Evolutionary conservation across 2,329 filamentous ascomycete genomes (phyloP).

Genomic region (Pseudocercospora macadamiae): DNA sequence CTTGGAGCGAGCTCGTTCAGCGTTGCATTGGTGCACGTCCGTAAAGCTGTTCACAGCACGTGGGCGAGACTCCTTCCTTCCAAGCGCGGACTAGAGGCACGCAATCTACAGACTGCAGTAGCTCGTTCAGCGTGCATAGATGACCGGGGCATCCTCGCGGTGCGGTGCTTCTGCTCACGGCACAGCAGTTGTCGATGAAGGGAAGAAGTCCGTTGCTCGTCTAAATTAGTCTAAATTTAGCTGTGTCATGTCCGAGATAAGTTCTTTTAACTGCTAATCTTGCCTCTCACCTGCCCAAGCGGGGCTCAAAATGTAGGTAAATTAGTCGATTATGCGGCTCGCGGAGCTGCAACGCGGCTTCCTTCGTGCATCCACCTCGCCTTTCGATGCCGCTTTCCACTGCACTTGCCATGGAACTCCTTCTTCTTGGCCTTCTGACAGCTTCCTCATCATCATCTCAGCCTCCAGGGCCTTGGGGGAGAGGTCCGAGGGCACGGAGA

Average conservation of each 20-base stretch:
- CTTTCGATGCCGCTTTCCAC: not conserved
- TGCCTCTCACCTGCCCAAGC: too few relatives aligned
- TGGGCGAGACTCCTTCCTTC: too few relatives aligned
- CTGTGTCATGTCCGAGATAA: not conserved
- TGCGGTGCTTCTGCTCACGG: too few relatives aligned
- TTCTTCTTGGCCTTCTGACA: constrained; percentile 4
- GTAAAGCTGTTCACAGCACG: too few relatives aligned
- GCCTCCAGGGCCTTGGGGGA: not conserved
- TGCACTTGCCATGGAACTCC: not conserved
- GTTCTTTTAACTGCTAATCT: not conserved
- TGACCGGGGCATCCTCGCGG: too few relatives aligned
- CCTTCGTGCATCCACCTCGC: not conserved
- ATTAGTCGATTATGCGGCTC: too few relatives aligned
- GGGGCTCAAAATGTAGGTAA: not conserved
- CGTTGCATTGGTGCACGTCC: too few relatives aligned
- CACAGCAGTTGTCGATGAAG: too few relatives aligned
- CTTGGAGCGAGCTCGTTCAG: too few relatives aligned
- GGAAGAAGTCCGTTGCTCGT: too few relatives aligned
- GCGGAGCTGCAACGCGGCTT: not conserved
- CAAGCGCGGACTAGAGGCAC: too few relatives aligned
- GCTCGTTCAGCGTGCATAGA: not conserved
- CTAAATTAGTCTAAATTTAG: constrained; percentile 3
- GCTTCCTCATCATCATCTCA: not conserved
- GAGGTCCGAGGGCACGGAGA: not conserved
- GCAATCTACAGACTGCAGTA: too few relatives aligned